Conservation (phyloP, 2,329 filamentous ascomycete species). For the Cladophialophora psammophila region DNA sequence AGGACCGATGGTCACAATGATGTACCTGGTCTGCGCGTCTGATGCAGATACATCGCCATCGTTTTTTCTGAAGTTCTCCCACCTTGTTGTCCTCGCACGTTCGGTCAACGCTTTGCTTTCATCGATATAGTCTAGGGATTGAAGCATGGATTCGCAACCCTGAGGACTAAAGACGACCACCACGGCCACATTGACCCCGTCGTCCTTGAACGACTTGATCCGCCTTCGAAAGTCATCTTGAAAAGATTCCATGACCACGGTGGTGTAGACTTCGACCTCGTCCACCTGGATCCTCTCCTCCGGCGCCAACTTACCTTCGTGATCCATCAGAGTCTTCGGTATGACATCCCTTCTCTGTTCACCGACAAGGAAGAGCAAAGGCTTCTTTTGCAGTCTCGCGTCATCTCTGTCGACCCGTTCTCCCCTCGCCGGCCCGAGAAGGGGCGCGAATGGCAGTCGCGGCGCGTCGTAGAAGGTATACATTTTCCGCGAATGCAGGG, state of each 20-base stretch:
- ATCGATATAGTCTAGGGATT: constrained; percentile 58
- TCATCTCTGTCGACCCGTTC: constrained; percentile 28
- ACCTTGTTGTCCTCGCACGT: constrained; percentile 38
- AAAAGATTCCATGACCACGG: constrained; percentile 82
- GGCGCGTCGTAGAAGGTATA: constrained; percentile 36
- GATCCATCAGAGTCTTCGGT: constrained; percentile 75
- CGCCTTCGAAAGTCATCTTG: constrained; percentile 66
- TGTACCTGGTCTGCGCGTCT: constrained; percentile 53
- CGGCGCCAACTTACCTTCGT: constrained; percentile 50
- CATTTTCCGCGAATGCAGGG: constrained; percentile 33
- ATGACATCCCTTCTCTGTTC: constrained; percentile 91
- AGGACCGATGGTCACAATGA: constrained; percentile 88
- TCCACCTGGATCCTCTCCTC: constrained; percentile 69
- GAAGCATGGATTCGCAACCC: constrained; percentile 67
- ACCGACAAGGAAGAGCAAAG: constrained; percentile 85
- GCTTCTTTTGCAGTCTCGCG: constrained; percentile 48
- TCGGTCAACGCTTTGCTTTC: constrained; percentile 47
- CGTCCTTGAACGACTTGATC: constrained; percentile 54
- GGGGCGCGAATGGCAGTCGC: constrained; percentile 36
- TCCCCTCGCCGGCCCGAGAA: constrained; percentile 41
- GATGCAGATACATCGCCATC: not conserved
- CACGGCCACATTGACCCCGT: constrained; percentile 42
- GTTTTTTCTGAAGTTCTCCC: constrained; percentile 8
- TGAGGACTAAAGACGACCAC: constrained; percentile 65
- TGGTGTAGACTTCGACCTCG: constrained; percentile 87